Percentiles rank a stretch among this genome's conserved stretches.
These are phyloP conservation scores for Metarhizium album DNA, from an alignment of 2,329 filamentous ascomycete species.

Conservation along the genomic window DNA sequence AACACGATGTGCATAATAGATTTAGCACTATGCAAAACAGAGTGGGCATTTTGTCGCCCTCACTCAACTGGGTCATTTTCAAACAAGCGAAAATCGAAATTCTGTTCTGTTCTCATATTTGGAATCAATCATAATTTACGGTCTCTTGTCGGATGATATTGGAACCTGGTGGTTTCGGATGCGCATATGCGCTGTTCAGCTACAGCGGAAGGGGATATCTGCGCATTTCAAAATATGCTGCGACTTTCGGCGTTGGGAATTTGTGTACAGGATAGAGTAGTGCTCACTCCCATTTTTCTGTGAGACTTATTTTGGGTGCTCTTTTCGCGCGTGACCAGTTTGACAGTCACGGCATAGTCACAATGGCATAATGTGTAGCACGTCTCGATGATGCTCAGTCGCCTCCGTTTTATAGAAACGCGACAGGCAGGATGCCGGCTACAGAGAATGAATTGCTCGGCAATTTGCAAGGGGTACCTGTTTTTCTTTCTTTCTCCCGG, in stretches of 20 bases:
- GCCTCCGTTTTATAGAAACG: background rate
- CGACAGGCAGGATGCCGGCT: background rate
- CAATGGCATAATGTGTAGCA: background rate
- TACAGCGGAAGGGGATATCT: background rate
- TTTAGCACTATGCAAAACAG: background rate
- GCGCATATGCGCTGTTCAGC: background rate
- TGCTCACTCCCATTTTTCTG: background rate
- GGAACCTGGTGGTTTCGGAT: background rate
- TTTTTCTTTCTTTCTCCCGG: background rate
- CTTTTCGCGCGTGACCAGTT: background rate
- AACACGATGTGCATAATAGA: background rate
- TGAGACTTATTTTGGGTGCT: background rate
- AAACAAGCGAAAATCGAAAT: background rate
- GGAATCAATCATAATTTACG: background rate
- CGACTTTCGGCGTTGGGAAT: background rate
- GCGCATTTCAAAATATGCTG: background rate
- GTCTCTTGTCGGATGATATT: background rate
- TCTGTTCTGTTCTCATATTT: background rate
- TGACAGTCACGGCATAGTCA: background rate
- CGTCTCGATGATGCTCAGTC: background rate
- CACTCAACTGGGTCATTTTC: background rate
- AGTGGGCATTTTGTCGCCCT: too few relatives aligned
- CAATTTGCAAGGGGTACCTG: background rate
- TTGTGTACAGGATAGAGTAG: background rate
- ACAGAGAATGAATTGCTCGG: background rate